These are phyloP conservation scores for Exophiala xenobiotica DNA, from an alignment of 2,329 filamentous ascomycete species.

Conservation along the genomic window DNA sequence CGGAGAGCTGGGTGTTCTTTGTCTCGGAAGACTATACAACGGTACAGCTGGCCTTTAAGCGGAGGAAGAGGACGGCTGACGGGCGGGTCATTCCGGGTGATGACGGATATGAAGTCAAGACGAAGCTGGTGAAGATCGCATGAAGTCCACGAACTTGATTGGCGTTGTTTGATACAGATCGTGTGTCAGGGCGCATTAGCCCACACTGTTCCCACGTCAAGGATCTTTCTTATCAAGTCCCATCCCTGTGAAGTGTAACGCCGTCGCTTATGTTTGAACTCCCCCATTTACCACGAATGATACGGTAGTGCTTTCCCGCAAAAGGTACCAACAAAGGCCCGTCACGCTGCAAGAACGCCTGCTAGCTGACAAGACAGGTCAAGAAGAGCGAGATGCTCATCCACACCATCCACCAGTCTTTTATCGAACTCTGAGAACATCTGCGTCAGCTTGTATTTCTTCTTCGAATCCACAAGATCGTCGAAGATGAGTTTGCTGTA, in stretches of 20 bases:
- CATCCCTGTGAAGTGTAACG: too few relatives aligned
- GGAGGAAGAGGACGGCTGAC: background rate
- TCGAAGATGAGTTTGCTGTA: conserved; percentile 82
- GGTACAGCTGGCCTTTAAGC: conserved; percentile 4
- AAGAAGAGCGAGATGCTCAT: conserved; percentile 89
- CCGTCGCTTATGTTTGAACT: too few relatives aligned
- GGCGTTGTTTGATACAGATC: too few relatives aligned
- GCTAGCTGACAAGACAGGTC: conserved; percentile 82
- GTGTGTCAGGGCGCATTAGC: too few relatives aligned
- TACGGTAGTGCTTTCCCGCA: too few relatives aligned
- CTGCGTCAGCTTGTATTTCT: conserved; percentile 87
- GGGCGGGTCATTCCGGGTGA: background rate
- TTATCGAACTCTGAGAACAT: conserved; percentile 95
- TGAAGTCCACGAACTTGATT: too few relatives aligned
- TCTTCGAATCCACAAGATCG: conserved; percentile 75
- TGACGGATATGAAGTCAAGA: background rate
- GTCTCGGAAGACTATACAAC: conserved; percentile 1
- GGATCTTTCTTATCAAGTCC: too few relatives aligned
- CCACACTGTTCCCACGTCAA: too few relatives aligned
- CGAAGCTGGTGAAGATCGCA: background rate
- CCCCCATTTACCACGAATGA: too few relatives aligned
- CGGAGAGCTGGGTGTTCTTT: conserved; percentile 4
- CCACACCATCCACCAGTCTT: conserved; percentile 86
- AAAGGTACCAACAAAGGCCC: too few relatives aligned
- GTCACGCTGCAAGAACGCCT: conserved; percentile 36